Evolutionary conservation across 2,329 filamentous ascomycete genomes (phyloP).

Genomic region (Calonectria hongkongensis): DNA sequence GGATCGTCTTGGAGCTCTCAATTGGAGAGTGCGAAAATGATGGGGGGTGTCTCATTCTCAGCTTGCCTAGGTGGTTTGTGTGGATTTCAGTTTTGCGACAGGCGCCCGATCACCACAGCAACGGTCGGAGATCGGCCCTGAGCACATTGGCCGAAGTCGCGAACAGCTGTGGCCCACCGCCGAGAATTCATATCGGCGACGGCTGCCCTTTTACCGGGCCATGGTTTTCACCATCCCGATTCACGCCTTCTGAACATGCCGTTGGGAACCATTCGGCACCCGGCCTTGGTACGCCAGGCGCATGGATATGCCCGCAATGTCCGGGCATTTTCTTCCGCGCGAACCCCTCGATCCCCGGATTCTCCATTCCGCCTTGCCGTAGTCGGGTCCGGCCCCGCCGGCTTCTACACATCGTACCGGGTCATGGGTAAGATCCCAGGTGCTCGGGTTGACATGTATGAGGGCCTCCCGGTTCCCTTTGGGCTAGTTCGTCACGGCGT

Average conservation of each 20-base stretch:
- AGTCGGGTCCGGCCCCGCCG: slow-evolving; percentile 94
- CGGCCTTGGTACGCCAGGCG: slow-evolving; percentile 19
- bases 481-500: slow-evolving; percentile 95
- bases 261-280: slow-evolving; percentile 35
- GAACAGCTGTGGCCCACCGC: slow-evolving; percentile 27
- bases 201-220: slow-evolving; percentile 15
- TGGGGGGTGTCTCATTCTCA: slow-evolving; percentile 44
- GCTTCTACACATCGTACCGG: slow-evolving; percentile 94
- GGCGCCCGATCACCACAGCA: slow-evolving; percentile 53
- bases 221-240: slow-evolving; percentile 11
- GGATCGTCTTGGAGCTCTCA: neutral
- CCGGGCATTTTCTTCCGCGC: slow-evolving; percentile 42
- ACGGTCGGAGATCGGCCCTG: slow-evolving; percentile 47
- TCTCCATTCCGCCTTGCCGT: slow-evolving; percentile 86
- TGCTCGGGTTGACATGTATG: slow-evolving; percentile 94
- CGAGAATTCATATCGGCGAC: slow-evolving; percentile 33
- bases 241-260: slow-evolving; percentile 37
- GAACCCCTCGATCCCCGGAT: slow-evolving; percentile 55
- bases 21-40: slow-evolving; percentile 34
- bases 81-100: slow-evolving; percentile 34
- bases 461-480: slow-evolving; percentile 92
- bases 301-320: slow-evolving; percentile 20
- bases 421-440: slow-evolving; percentile 84
- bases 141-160: slow-evolving; percentile 32
- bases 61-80: slow-evolving; percentile 42